Percentiles rank a stretch among this genome's conserved stretches.
Evolutionary conservation across 2,329 filamentous ascomycete species (phyloP).

Genomic region (Cercospora sesami): DNA sequence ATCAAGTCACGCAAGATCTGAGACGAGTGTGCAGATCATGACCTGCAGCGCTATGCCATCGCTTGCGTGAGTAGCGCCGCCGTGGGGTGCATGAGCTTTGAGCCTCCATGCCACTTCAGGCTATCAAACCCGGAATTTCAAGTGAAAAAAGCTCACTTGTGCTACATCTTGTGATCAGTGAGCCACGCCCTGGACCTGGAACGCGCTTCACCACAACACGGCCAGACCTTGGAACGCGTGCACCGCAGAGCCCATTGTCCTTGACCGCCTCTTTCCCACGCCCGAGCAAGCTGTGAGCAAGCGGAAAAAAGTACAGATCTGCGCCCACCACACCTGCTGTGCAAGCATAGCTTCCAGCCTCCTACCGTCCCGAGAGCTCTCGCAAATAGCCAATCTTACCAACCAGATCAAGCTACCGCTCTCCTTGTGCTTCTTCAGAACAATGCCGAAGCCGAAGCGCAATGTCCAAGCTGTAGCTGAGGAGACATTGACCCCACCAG

Average conservation of each 20-base stretch:
- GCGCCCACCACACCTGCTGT: constrained; percentile 10
- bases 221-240: background rate
- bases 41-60: constrained; percentile 9
- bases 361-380: background rate
- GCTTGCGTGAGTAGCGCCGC: constrained; percentile 11
- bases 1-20: constrained; percentile 1
- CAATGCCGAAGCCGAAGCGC: constrained; percentile 74
- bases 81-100: constrained; percentile 19
- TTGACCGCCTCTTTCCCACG: constrained; percentile 8
- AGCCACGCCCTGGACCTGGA: background rate
- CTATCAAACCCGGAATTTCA: constrained; percentile 2
- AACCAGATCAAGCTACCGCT: background rate
- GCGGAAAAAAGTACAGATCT: constrained; percentile 9
- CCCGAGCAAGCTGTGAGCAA: background rate
- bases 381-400: constrained; percentile 9
- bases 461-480: constrained; percentile 75
- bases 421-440: background rate
- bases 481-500: constrained; percentile 64
- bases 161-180: constrained; percentile 13
- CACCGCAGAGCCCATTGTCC: background rate
- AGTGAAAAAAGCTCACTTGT: constrained; percentile 7
- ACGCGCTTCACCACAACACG: background rate
- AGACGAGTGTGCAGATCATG: constrained; percentile 5
- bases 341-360: constrained; percentile 13
- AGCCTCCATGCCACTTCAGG: constrained; percentile 14